phyloP scores from a whole-genome alignment of 2,329 filamentous ascomycete species.

The Orbilia oligospora region DNA sequence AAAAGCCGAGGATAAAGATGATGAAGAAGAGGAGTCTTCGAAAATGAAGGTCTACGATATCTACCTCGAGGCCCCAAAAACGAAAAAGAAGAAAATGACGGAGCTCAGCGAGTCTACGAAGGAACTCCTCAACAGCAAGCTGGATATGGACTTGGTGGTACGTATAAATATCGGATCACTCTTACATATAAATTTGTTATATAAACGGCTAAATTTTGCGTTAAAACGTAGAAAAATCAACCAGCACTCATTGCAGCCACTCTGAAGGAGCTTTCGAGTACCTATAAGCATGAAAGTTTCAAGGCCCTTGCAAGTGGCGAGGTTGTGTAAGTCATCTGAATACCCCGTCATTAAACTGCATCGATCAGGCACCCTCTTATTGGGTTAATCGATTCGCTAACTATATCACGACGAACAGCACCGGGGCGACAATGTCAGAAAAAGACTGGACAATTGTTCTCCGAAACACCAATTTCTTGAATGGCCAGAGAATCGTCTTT shows the following conservation, averaged over 20 bases:
- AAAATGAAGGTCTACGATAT: conserved; percentile 13
- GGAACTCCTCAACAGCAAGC: conserved; percentile 2
- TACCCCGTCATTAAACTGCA: no score
- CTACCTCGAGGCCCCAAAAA: conserved; percentile 24
- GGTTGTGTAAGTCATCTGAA: conserved; percentile 10
- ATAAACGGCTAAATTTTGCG: not conserved
- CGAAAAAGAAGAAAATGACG: conserved; percentile 5
- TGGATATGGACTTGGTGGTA: conserved; percentile 33
- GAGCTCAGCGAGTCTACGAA: conserved; percentile 22
- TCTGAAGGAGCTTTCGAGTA: conserved; percentile 15
- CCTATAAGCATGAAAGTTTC: conserved; percentile 24
- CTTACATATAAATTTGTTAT: no score
- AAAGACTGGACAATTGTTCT: conserved; percentile 28
- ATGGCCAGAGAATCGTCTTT: conserved; percentile 29
- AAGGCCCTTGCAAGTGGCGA: conserved; percentile 17
- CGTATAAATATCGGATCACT: not conserved
- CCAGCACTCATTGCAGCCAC: conserved; percentile 21
- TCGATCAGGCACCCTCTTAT: no score
- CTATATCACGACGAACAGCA: no score
- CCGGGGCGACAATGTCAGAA: conserved; percentile 23
- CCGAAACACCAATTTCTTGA: conserved; percentile 23
- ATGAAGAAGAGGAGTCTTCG: not conserved
- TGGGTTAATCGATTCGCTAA: no score
- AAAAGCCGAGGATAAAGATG: not conserved
- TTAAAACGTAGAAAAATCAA: not conserved